Evolutionary conservation across 176 grass and related monocot species (phyloP).

Genomic region (Tillandsia leiboldiana): DNA sequence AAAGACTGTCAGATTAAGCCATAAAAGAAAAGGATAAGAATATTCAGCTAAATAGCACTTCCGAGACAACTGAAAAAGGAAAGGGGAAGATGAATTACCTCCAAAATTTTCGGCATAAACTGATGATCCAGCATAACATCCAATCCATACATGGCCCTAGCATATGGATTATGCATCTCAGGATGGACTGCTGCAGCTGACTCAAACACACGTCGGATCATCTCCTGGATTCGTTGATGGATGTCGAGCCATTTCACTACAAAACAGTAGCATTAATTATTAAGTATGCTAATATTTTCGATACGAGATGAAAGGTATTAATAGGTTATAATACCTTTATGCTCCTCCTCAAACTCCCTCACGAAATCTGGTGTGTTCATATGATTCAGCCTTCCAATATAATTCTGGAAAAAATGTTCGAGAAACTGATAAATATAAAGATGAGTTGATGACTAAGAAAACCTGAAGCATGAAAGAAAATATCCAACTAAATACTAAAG

Average conservation of each 20-base stretch:
- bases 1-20: too few species aligned
- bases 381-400: slow-evolving; percentile 74
- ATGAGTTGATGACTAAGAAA: neutral
- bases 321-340: slow-evolving; percentile 48
- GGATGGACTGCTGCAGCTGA: slow-evolving; percentile 78
- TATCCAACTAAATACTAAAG: too few species aligned
- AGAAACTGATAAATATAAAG: neutral
- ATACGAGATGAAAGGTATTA: neutral
- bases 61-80: neutral
- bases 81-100: slow-evolving; percentile 31
- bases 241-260: slow-evolving; percentile 85
- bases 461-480: too few species aligned
- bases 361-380: slow-evolving; percentile 83
- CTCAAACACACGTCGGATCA: slow-evolving; percentile 59
- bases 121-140: slow-evolving; percentile 87
- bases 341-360: slow-evolving; percentile 84
- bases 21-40: too few species aligned
- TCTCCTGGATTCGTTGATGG: slow-evolving; percentile 44
- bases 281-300: neutral
- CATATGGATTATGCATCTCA: slow-evolving; percentile 69
- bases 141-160: slow-evolving; percentile 80
- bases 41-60: neutral
- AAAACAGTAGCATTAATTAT: slow-evolving; percentile 6
- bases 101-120: slow-evolving; percentile 77
- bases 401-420: slow-evolving; percentile 47